phyloP scores from a whole-genome alignment of 2,329 filamentous ascomycete genomes.

The Ophiognomonia clavigignenti-juglandacearum region DNA sequence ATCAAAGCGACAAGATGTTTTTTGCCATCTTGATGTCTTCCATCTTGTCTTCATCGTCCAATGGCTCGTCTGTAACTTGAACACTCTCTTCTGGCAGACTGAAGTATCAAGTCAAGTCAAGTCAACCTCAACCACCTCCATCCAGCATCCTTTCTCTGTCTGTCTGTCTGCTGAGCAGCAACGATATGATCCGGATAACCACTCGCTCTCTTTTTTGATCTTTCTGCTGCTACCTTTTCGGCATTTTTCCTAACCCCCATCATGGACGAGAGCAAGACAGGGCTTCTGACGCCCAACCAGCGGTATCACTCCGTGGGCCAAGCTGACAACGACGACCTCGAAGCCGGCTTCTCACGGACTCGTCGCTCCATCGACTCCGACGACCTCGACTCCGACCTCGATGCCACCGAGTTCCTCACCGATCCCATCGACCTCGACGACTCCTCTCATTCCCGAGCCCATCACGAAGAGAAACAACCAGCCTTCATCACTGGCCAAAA shows the following conservation, averaged over 20 bases:
- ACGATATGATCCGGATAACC: not conserved
- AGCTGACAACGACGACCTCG: constrained; percentile 6
- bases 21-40: no score
- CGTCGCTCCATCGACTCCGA: constrained; percentile 17
- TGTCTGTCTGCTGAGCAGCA: no score
- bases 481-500: constrained; percentile 14
- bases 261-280: constrained; percentile 15
- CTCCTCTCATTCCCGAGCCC: not conserved
- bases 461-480: constrained; percentile 9
- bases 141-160: no score
- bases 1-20: no score
- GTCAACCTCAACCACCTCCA: no score
- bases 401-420: constrained; percentile 27
- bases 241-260: not conserved
- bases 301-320: constrained; percentile 3
- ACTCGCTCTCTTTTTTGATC: not conserved
- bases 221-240: not conserved
- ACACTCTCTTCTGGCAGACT: no score
- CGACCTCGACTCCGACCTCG: constrained; percentile 25
- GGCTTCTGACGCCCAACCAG: constrained; percentile 12
- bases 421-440: constrained; percentile 17
- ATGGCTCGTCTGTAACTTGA: no score
- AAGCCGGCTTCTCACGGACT: not conserved
- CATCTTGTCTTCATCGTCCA: no score
- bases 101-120: no score